Evolutionary conservation across 164 flowering plant species (phyloP), one percentile per base, ranked within the genome.

Genomic region (Umbilicus rupestris): DNA sequence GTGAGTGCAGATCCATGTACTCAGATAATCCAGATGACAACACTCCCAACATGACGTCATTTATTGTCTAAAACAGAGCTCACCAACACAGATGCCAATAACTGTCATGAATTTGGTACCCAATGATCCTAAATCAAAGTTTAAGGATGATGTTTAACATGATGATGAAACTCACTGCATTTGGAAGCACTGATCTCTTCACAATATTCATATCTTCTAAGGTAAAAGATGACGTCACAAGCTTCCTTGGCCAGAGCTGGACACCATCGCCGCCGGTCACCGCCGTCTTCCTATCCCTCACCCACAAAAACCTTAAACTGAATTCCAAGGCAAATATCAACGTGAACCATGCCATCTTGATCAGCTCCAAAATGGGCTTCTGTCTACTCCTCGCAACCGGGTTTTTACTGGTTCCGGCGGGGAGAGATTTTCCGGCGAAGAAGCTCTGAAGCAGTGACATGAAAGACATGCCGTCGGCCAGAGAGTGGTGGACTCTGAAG

Each of bases 1-100:
- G 64, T 20, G 84, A 67, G 58, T 73, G 73, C 16, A 66, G 39
- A 52, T 82, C 83, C 73, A 88, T 66, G 71, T 88, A 91, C 72
- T 73, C 76, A 7, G 89, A 76, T 8, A 91, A 62, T 47, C 95
- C 97, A 8, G 69, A 68, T 45, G 92, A 80, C 64, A 91, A 73
- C 14, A 87, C 74, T 62, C 87, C 92, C 22, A 89, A 78, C 24
- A 91, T 86, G 73, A 89, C 96, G 67, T 91, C 97, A 66, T 91
- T 91, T 17, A 88, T 79, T 14, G 95, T 91, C 92, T 90, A 90
- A 76, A 77, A 28, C 5, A 29, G 10, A 62, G 55, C 5, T 47
- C 20, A 47, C 24, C 55, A 47, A 47, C 12, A 22, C 4, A 47
- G 2, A 20, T 5, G 49, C 14, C 5, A 45, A 45, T 45, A 9